These are phyloP conservation scores for Raffaelea ambrosiae DNA, from an alignment of 2,329 filamentous ascomycete species.

Conservation along the genomic window DNA sequence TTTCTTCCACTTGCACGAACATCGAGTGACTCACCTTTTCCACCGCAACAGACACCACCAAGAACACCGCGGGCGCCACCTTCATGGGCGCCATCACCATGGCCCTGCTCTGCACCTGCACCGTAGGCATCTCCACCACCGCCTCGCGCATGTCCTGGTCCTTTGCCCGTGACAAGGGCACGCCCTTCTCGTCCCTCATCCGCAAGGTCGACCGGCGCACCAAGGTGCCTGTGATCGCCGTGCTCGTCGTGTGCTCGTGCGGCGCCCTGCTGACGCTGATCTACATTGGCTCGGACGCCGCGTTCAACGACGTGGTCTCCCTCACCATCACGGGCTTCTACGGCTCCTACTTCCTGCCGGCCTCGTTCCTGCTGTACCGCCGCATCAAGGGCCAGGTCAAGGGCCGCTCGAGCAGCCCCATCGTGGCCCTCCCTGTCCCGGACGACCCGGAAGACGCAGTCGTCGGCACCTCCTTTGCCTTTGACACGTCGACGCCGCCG, in stretches of 20 bases:
- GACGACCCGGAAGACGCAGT: neutral
- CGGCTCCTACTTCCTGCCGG: slow-evolving; percentile 37
- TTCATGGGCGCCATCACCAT: slow-evolving; percentile 40
- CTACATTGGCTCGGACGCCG: slow-evolving; percentile 6
- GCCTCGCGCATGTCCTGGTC: slow-evolving; percentile 39
- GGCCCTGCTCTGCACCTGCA: slow-evolving; percentile 35
- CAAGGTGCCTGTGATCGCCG: slow-evolving; percentile 25
- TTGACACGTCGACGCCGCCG: no score
- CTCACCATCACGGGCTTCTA: slow-evolving; percentile 25
- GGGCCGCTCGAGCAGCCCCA: neutral
- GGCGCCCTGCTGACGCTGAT: slow-evolving; percentile 3
- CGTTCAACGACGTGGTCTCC: slow-evolving; percentile 5
- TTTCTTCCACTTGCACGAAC: neutral
- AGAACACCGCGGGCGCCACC: slow-evolving; percentile 35
- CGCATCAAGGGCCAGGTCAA: slow-evolving; percentile 26
- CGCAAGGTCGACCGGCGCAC: slow-evolving; percentile 25
- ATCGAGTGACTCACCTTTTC: neutral
- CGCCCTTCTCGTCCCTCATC: slow-evolving; percentile 30
- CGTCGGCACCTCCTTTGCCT: neutral
- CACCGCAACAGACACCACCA: slow-evolving; percentile 37
- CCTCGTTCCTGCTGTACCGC: slow-evolving; percentile 30
- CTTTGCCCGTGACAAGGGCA: slow-evolving; percentile 36
- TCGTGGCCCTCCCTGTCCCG: neutral
- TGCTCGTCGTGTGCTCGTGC: neutral
- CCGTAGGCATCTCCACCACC: slow-evolving; percentile 44